Percentiles rank a stretch among this genome's conserved stretches.
Evolutionary conservation across 1,284 basidiomycete species (phyloP).

Genomic region (Heterobasidion occidentale): DNA sequence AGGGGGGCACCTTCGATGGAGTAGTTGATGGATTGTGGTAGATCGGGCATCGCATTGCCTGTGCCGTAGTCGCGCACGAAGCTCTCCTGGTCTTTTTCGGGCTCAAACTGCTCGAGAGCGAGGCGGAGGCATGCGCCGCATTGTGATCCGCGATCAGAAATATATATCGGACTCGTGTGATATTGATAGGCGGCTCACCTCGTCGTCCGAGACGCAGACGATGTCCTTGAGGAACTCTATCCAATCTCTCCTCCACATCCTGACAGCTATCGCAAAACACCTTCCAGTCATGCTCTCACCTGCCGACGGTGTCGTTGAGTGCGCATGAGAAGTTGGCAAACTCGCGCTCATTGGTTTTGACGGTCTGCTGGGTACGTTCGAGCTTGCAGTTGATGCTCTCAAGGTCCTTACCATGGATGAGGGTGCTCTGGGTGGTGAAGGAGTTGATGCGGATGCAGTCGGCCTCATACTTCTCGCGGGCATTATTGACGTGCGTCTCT

Average conservation of each 20-base stretch:
- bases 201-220: conserved; percentile 94
- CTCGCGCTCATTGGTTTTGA: conserved; percentile 85
- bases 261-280: conserved; percentile 90
- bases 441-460: conserved; percentile 95
- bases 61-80: conserved; percentile 84
- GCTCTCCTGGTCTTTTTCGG: conserved; percentile 76
- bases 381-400: conserved; percentile 88
- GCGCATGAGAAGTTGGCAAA: conserved; percentile 84
- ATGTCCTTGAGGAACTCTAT: conserved; percentile 92
- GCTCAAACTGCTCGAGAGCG: conserved; percentile 76
- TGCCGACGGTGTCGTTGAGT: conserved; percentile 71
- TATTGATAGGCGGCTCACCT: conserved; percentile 46
- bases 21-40: conserved; percentile 78
- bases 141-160: conserved; percentile 29
- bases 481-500: conserved; percentile 78
- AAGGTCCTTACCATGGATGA: conserved; percentile 91
- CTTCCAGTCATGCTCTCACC: conserved; percentile 96
- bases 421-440: conserved; percentile 87
- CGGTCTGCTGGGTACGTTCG: conserved; percentile 85
- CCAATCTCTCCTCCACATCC: conserved; percentile 91
- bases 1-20: conserved; percentile 45
- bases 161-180: neutral
- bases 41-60: conserved; percentile 77
- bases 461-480: conserved; percentile 89
- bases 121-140: conserved; percentile 85